Percentiles rank a stretch among this genome's conserved stretches.
Evolutionary conservation across 179 eudicot species (phyloP).

Genomic region (Pouteria campechiana): DNA sequence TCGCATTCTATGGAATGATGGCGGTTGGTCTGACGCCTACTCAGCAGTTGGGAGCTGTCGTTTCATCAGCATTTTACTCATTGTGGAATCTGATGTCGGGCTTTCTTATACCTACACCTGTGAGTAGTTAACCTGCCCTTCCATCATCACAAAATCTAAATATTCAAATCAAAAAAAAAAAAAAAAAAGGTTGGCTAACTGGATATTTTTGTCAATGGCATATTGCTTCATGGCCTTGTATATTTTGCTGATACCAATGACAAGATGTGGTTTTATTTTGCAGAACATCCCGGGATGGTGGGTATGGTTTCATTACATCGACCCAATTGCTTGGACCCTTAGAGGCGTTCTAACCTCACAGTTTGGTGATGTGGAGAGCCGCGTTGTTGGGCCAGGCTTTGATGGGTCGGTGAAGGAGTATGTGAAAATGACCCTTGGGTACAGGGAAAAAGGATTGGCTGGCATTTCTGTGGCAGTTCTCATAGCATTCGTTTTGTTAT

Average conservation of each 20-base stretch:
- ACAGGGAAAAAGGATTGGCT: conserved; percentile 30
- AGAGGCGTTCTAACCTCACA: conserved; percentile 70
- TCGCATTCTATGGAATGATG: conserved; percentile 96
- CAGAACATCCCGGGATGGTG: conserved; percentile 88
- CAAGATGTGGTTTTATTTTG: too few species aligned
- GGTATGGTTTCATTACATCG: conserved; percentile 84
- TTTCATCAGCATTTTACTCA: conserved; percentile 77
- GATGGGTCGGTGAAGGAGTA: conserved; percentile 59
- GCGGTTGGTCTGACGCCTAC: conserved; percentile 79
- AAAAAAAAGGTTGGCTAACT: too few species aligned
- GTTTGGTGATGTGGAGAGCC: conserved; percentile 64
- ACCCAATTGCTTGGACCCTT: conserved; percentile 80
- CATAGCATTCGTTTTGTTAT: conserved; percentile 39
- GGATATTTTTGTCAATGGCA: too few species aligned
- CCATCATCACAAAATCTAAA: neutral
- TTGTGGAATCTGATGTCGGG: conserved; percentile 93
- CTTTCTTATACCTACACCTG: conserved; percentile 69
- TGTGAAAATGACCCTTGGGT: conserved; percentile 39
- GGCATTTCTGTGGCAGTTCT: conserved; percentile 41
- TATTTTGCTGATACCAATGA: too few species aligned
- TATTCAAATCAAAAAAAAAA: too few species aligned
- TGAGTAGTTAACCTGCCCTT: conserved; percentile 22
- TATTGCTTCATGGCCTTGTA: too few species aligned
- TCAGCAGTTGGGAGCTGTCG: conserved; percentile 65
- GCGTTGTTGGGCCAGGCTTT: conserved; percentile 37